Percentiles rank a stretch among this genome's conserved stretches.
Evolutionary conservation across 805 yeast species (phyloP).

Genomic region (Yarrowia sp.): DNA sequence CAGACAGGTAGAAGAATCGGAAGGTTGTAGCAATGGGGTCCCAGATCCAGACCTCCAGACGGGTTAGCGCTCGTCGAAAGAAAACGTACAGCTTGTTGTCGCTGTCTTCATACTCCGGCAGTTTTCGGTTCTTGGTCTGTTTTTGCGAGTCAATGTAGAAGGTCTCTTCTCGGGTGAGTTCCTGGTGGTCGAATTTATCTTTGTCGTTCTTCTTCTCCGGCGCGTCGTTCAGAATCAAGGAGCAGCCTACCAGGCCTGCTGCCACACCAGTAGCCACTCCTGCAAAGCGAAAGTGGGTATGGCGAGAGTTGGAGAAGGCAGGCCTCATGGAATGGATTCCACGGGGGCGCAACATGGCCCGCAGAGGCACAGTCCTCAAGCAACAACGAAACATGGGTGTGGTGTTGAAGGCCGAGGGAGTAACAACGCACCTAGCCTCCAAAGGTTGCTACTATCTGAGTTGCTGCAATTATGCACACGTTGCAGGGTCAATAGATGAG

Average conservation of each 20-base stretch:
- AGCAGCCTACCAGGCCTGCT: slow-evolving; percentile 6
- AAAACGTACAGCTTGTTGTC: slow-evolving; percentile 2
- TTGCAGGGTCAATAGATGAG: slow-evolving; percentile 3
- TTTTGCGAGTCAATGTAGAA: not conserved
- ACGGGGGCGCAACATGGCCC: slow-evolving; percentile 11
- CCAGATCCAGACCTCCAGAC: slow-evolving; percentile 23
- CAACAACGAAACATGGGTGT: slow-evolving; percentile 20
- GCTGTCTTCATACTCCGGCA: not conserved
- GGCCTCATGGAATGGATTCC: slow-evolving; percentile 1
- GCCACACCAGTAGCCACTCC: slow-evolving; percentile 9
- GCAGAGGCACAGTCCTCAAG: slow-evolving; percentile 2
- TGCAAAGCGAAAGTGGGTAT: not conserved
- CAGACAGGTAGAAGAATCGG: slow-evolving; percentile 66
- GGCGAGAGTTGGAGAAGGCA: not conserved
- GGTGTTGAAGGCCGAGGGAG: not conserved
- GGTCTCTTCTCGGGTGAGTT: slow-evolving; percentile 4
- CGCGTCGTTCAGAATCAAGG: slow-evolving; percentile 4
- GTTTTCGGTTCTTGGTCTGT: not conserved
- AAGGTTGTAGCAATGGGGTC: slow-evolving; percentile 70
- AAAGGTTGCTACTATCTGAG: slow-evolving; percentile 24
- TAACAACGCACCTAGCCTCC: not conserved
- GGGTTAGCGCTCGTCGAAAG: not conserved
- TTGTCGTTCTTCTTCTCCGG: not conserved
- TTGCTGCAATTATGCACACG: slow-evolving; percentile 19
- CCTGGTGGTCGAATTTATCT: not conserved